Evolutionary conservation across 768 basidiomycete genomes (phyloP), one percentile per base, ranked within the genome.

Genomic region (Crucibulum laeve): DNA sequence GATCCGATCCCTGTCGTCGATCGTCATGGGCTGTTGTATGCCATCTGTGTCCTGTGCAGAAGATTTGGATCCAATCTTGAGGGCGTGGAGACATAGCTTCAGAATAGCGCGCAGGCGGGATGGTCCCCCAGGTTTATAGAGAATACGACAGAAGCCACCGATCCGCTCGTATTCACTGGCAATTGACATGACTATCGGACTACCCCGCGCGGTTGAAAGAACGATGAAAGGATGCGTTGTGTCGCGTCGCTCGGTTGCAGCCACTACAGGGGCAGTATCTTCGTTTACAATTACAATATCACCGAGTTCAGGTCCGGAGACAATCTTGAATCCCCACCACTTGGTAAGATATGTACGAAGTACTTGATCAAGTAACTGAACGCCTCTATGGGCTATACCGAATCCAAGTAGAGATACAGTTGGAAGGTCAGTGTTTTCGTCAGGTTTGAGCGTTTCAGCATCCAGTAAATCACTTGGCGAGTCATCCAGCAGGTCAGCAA

Each of bases 71-170:
- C 69, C 67, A 34, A 83, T 79, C 38, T 71, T 76, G 36, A 79
- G 62, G 4, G 75, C 69, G 56, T 81, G 75, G 19, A 84, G 45
- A 57, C 77, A 76, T 7, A 84, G 74, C 54, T 82, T 83, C 46
- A 94, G 65, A 18, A 81, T 74, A 4, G 72, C 59, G 21, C 81
- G 74, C 44, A 95, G 72, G 17, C 84, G 79, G 34, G 79, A 77
- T 3, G 93, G 93, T 2, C 92, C 91, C 19, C 82, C 82, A 7
- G 93, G 93, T 59, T 96, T 97, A 75, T 84, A 88, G 10, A 94
- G 64, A 18, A 91, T 70, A n/a, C 88, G 83, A 61, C 88, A 91
- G 62, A 90, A 87, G 21, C 92, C 92, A 6, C 93, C 93, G 8
- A 83, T 77, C 33, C 72, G 71, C 57, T 91, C 89, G 56, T 87